phyloP scores from a whole-genome alignment of 352 stramenopile species.

The Phytopythium chamaehyphon region DNA sequence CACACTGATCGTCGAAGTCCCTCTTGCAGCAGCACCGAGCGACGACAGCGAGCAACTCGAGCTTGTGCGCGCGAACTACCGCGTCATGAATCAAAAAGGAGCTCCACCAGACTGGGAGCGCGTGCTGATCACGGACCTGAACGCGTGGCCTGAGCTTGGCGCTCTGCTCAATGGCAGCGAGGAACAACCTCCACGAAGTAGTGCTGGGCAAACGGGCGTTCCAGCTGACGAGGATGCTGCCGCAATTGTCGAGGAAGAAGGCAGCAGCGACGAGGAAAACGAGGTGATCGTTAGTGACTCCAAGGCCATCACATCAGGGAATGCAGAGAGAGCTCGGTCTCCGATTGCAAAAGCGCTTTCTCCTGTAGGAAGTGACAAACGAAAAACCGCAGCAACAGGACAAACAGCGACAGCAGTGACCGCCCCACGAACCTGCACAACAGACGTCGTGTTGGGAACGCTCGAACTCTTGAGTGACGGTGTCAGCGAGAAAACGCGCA shows the following conservation, averaged over 20 bases:
- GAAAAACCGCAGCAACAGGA: too few species aligned
- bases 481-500: constrained; percentile 46
- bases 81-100: constrained; percentile 40
- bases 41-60: constrained; percentile 13
- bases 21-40: not conserved
- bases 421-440: constrained; percentile 46
- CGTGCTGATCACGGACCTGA: constrained; percentile 46
- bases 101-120: constrained; percentile 52
- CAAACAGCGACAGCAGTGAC: constrained; percentile 19
- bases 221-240: constrained; percentile 10
- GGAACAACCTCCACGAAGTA: not conserved
- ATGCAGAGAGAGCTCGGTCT: not conserved
- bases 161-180: not conserved
- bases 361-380: not conserved
- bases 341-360: not conserved
- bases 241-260: constrained; percentile 17
- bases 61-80: constrained; percentile 22
- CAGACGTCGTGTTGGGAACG: constrained; percentile 46
- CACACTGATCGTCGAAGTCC: constrained; percentile 9
- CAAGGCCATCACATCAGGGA: not conserved
- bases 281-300: not conserved
- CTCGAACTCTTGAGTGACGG: constrained; percentile 49
- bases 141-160: constrained; percentile 40
- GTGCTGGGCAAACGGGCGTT: not conserved
- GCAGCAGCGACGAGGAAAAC: constrained; percentile 38